Evolutionary conservation across 148 eudicot genomes (phyloP).

Genomic region (Rhododendron simsii): DNA sequence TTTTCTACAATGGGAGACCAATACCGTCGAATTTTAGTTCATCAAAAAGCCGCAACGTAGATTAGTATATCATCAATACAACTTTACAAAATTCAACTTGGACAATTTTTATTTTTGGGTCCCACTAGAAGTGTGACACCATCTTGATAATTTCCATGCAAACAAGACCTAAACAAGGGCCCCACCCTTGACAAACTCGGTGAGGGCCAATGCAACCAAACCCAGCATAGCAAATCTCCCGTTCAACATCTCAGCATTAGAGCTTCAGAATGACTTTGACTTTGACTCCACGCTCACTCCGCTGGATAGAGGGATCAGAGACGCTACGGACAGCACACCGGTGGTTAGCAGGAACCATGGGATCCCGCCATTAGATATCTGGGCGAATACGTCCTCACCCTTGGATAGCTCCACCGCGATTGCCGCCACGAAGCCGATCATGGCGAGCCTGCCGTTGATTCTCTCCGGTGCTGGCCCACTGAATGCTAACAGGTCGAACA

Average conservation of each 20-base stretch:
- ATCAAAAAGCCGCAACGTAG: neutral
- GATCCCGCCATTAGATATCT: conserved; percentile 62
- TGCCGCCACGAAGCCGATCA: conserved; percentile 82
- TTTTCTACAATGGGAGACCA: too few species aligned
- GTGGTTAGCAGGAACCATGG: conserved; percentile 65
- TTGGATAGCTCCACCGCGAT: conserved; percentile 54
- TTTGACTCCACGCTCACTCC: conserved; percentile 51
- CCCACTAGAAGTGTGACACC: neutral
- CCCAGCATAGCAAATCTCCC: conserved; percentile 91
- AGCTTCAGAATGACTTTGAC: conserved; percentile 39
- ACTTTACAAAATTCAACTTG: too few species aligned
- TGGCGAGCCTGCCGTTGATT: conserved; percentile 89
- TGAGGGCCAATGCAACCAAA: conserved; percentile 70
- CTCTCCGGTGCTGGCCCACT: conserved; percentile 89
- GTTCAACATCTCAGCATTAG: conserved; percentile 81
- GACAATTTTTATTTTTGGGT: too few species aligned
- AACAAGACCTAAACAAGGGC: conserved; percentile 41
- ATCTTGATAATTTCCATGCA: too few species aligned
- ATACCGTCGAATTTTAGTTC: neutral
- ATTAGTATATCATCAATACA: too few species aligned
- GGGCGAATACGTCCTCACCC: conserved; percentile 63
- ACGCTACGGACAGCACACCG: conserved; percentile 50
- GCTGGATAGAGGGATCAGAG: conserved; percentile 54
- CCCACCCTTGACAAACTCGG: conserved; percentile 43
- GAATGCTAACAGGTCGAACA: conserved; percentile 61